Percentiles rank a stretch among this genome's conserved stretches.
These are phyloP conservation scores for Neurospora sp. DNA, from an alignment of 495 filamentous ascomycete species.

Conservation along the genomic window DNA sequence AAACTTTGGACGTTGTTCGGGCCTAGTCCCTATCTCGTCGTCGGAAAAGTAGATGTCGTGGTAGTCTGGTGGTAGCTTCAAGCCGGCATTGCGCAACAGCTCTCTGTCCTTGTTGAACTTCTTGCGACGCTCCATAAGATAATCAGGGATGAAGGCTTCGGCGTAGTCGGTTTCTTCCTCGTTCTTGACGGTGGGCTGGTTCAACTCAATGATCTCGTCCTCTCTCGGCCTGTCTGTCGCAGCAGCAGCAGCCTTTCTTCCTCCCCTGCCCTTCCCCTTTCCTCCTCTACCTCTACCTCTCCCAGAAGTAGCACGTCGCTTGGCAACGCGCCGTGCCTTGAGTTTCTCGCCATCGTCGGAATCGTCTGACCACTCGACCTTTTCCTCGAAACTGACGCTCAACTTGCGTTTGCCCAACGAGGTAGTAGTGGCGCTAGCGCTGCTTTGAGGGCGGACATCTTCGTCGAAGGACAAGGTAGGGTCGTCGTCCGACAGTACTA, in stretches of 20 bases:
- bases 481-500: slow-evolving; percentile 17
- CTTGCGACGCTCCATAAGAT: slow-evolving; percentile 41
- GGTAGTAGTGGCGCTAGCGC: background rate
- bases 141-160: slow-evolving; percentile 32
- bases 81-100: slow-evolving; percentile 51
- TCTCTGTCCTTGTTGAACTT: slow-evolving; percentile 49
- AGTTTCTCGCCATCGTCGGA: slow-evolving; percentile 23
- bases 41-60: slow-evolving; percentile 81
- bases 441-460: background rate
- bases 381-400: slow-evolving; percentile 17
- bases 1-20: slow-evolving; percentile 64
- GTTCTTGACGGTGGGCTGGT: slow-evolving; percentile 8
- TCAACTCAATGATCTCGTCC: slow-evolving; percentile 2
- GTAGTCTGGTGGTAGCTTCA: slow-evolving; percentile 72
- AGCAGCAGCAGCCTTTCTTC: background rate
- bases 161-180: slow-evolving; percentile 16
- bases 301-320: slow-evolving; percentile 12
- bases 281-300: slow-evolving; percentile 16
- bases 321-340: slow-evolving; percentile 12
- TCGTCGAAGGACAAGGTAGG: slow-evolving; percentile 7
- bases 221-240: background rate
- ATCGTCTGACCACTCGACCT: slow-evolving; percentile 31
- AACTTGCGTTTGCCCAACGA: slow-evolving; percentile 17
- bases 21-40: slow-evolving; percentile 53
- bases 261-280: slow-evolving; percentile 8